Evolutionary conservation across 176 grass and related monocot genomes (phyloP).

Genomic region (Oryza meyeriana): DNA sequence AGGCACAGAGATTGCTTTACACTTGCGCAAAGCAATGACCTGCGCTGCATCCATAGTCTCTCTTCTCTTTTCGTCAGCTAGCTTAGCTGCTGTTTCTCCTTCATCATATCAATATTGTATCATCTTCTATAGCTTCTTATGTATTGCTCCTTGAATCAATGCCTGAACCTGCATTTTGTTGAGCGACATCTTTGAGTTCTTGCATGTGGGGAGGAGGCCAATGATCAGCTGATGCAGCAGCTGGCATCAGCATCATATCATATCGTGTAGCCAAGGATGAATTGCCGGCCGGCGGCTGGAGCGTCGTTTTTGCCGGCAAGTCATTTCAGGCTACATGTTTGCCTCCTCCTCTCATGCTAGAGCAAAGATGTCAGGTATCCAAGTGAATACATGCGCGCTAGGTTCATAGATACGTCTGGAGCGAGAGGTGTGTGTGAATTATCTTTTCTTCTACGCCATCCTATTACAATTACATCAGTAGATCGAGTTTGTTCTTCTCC

Average conservation of each 20-base stretch:
- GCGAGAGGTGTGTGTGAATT: too few species aligned
- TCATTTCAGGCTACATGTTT: slow-evolving; percentile 66
- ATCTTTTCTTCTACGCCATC: too few species aligned
- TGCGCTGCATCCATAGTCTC: too few species aligned
- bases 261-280: slow-evolving; percentile 92
- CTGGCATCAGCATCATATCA: background rate
- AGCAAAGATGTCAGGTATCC: slow-evolving; percentile 36
- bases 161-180: background rate
- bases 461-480: too few species aligned
- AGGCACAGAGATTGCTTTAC: background rate
- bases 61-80: background rate
- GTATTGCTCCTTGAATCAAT: background rate
- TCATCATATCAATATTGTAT: too few species aligned
- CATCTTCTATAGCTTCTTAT: too few species aligned
- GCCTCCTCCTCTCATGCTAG: slow-evolving; percentile 65
- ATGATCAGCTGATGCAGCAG: background rate
- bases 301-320: slow-evolving; percentile 28
- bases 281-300: slow-evolving; percentile 36
- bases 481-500: too few species aligned
- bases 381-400: too few species aligned
- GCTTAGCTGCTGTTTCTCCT: background rate
- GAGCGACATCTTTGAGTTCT: slow-evolving; percentile 47
- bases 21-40: background rate
- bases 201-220: slow-evolving; percentile 67
- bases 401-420: too few species aligned